These are phyloP conservation scores for Solanum gracilifrons DNA, from an alignment of 257 asterid genomes.

Conservation along the genomic window DNA sequence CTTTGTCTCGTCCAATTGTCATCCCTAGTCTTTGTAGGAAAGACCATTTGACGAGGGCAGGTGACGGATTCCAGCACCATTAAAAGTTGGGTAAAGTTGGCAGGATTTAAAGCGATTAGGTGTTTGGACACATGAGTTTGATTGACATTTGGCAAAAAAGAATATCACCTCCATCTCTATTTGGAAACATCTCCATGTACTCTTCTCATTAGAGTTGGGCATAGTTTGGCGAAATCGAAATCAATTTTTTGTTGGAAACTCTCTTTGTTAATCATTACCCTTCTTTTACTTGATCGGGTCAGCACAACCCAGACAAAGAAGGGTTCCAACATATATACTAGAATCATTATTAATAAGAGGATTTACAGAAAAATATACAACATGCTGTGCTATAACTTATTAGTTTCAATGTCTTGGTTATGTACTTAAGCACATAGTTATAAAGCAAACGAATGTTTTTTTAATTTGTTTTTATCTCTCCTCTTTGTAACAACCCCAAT, in stretches of 20 bases:
- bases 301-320: neutral
- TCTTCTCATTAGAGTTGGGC: neutral
- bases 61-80: neutral
- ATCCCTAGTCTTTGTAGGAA: neutral
- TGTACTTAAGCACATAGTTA: too few relatives aligned
- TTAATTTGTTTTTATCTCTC: too few relatives aligned
- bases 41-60: neutral
- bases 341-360: neutral
- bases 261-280: neutral
- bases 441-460: too few relatives aligned
- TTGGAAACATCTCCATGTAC: neutral
- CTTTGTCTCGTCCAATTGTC: accelerated
- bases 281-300: neutral
- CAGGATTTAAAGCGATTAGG: neutral
- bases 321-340: neutral
- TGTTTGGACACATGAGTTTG: neutral
- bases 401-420: too few relatives aligned
- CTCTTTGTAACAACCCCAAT: too few relatives aligned
- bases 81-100: neutral
- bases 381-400: neutral
- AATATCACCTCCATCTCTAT: neutral
- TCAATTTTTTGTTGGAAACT: neutral
- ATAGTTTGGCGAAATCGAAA: neutral
- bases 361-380: neutral
- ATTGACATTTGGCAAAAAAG: neutral